Conservation (phyloP, 768 basidiomycete species). For the Chalciporus sphaerocephalus region DNA sequence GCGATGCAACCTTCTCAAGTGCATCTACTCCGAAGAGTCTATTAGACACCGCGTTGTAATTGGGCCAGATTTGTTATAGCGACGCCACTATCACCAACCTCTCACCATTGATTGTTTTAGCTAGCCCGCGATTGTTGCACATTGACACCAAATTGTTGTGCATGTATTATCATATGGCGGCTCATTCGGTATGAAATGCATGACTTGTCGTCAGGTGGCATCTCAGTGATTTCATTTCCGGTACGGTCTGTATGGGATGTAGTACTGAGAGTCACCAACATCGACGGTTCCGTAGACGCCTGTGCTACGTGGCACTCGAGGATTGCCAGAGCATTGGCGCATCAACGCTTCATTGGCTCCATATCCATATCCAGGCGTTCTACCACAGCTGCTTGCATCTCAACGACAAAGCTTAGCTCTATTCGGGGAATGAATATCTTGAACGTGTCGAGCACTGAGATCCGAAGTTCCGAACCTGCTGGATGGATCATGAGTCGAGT, state of each 20-base stretch:
- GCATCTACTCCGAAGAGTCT: too few relatives aligned
- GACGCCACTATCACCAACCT: too few relatives aligned
- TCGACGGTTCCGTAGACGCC: neutral
- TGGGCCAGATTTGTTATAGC: too few relatives aligned
- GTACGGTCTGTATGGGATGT: neutral
- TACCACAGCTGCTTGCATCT: neutral
- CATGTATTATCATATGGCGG: neutral
- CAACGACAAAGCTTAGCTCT: slow-evolving; percentile 1
- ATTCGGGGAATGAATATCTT: slow-evolving; percentile 6
- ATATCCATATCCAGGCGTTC: slow-evolving; percentile 7
- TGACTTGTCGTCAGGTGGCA: neutral
- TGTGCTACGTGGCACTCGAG: slow-evolving; percentile 5
- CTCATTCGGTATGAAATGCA: neutral
- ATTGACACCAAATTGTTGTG: neutral
- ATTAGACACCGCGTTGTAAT: too few relatives aligned
- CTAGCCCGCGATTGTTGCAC: neutral
- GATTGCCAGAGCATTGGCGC: neutral
- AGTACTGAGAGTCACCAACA: too few relatives aligned
- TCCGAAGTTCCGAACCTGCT: slow-evolving; percentile 10
- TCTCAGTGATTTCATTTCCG: neutral
- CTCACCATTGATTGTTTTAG: too few relatives aligned
- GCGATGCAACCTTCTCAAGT: too few relatives aligned
- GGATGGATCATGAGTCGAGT: slow-evolving; percentile 4
- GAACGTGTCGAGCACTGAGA: slow-evolving; percentile 7
- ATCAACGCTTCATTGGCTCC: neutral